Conservation (phyloP, 306 rosid genomes). For the Quercus wislizeni region DNA sequence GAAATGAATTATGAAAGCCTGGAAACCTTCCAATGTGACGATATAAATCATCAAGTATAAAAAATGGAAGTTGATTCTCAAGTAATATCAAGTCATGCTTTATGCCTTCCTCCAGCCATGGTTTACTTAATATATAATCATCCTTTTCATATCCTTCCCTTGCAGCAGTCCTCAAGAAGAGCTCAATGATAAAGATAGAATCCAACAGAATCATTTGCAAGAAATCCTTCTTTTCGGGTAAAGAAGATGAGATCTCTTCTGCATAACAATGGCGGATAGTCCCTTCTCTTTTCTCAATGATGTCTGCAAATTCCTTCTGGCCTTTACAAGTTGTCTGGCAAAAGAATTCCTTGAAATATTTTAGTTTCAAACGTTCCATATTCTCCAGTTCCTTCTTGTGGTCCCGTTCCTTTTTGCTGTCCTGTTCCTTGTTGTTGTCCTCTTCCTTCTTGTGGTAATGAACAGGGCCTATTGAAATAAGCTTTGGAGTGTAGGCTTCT, state of each 20-base stretch:
- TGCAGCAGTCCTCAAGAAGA: neutral
- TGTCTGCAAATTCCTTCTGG: fast-evolving
- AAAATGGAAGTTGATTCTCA: no score
- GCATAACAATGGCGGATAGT: no score
- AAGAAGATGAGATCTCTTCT: no score
- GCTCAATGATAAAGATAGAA: no score
- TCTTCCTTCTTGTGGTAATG: neutral
- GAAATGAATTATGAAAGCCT: fast-evolving
- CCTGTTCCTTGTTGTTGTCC: no score
- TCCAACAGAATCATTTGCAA: no score
- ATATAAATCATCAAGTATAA: fast-evolving
- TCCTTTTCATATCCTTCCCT: fast-evolving
- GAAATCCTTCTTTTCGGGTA: fast-evolving
- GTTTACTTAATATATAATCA: neutral
- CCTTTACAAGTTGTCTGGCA: fast-evolving
- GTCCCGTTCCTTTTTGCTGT: no score
- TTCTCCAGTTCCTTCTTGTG: neutral
- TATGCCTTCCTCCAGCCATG: neutral
- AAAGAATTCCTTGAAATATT: neutral
- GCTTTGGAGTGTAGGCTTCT: no score
- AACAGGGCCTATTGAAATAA: no score
- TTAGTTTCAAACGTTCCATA: neutral
- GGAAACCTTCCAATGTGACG: fast-evolving
- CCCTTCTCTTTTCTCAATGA: neutral
- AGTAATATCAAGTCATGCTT: neutral